These are phyloP conservation scores for Paxillus rubicundulus DNA, from an alignment of 768 basidiomycete genomes.

Conservation along the genomic window DNA sequence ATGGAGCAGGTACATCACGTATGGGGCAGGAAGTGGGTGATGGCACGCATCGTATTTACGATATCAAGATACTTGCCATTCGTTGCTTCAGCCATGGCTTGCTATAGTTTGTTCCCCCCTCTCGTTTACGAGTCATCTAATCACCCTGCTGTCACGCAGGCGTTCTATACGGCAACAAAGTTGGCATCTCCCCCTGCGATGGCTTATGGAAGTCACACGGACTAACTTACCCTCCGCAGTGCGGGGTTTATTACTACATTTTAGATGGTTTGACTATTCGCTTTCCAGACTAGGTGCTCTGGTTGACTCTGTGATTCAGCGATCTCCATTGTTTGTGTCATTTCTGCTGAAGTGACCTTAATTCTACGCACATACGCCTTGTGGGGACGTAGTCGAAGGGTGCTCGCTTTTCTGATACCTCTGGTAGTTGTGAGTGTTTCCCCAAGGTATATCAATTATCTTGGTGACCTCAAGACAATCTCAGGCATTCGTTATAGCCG, in stretches of 20 bases:
- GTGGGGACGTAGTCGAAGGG: conserved; percentile 18
- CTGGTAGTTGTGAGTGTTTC: conserved; percentile 16
- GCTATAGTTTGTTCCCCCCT: conserved; percentile 14
- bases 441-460: not conserved
- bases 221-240: conserved; percentile 9
- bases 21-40: conserved; percentile 25
- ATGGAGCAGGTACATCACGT: conserved; percentile 17
- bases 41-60: conserved; percentile 23
- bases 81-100: conserved; percentile 13
- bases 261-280: conserved; percentile 14
- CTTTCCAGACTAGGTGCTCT: not conserved
- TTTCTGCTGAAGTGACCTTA: conserved; percentile 18
- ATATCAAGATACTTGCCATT: conserved; percentile 28
- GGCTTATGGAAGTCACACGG: not conserved
- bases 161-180: conserved; percentile 1
- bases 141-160: conserved; percentile 1
- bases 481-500: conserved; percentile 16
- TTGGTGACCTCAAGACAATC: not conserved
- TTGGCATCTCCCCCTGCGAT: not conserved
- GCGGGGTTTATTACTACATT: conserved; percentile 14
- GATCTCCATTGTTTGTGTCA: conserved; percentile 12
- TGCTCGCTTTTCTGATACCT: conserved; percentile 15
- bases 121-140: not conserved
- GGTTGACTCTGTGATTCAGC: conserved; percentile 8
- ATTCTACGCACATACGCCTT: conserved; percentile 28